Conservation (phyloP, 2,329 filamentous ascomycete genomes). For the Chrysoporthe deuterocubensis region DNA sequence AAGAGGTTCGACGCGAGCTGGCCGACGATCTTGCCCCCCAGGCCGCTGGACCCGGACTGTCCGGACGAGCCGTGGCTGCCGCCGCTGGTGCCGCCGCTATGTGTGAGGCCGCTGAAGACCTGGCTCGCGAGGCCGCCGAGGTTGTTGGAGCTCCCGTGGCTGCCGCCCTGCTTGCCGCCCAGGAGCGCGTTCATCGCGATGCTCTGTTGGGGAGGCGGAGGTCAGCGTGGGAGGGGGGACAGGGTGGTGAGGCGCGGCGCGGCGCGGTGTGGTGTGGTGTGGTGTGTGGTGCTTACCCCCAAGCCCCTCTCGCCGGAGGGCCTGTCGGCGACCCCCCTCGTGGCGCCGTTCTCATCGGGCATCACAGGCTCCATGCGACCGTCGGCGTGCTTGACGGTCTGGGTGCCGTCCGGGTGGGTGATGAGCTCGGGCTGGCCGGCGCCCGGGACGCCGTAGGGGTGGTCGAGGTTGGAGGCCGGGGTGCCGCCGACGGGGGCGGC, state of each 20-base stretch:
- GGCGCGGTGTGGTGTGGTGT: no score
- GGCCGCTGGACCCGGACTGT: constrained; percentile 36
- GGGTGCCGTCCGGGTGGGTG: constrained; percentile 64
- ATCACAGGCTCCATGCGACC: constrained; percentile 64
- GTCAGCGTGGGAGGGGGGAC: constrained; percentile 2
- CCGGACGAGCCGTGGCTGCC: constrained; percentile 36
- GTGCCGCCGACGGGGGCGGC: constrained; percentile 65
- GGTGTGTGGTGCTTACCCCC: constrained; percentile 56
- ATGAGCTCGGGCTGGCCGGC: constrained; percentile 54
- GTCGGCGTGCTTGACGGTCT: constrained; percentile 64
- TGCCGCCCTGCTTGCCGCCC: constrained; percentile 46
- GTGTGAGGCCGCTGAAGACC: constrained; percentile 47
- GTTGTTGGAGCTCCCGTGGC: constrained; percentile 44
- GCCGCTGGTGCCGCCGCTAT: constrained; percentile 34
- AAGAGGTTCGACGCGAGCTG: constrained; percentile 61
- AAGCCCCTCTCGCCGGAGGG: constrained; percentile 64
- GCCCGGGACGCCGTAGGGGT: constrained; percentile 63
- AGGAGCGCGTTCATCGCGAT: constrained; percentile 66
- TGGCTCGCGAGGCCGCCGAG: constrained; percentile 53
- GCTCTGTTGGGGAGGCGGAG: constrained; percentile 44
- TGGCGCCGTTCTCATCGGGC: constrained; percentile 41
- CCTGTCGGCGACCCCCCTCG: constrained; percentile 43
- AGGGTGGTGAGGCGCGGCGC: no score
- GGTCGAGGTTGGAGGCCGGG: constrained; percentile 58
- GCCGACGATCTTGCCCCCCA: constrained; percentile 59